Conservation (phyloP, 148 eudicot species). For the Heliamphora exappendiculata region DNA sequence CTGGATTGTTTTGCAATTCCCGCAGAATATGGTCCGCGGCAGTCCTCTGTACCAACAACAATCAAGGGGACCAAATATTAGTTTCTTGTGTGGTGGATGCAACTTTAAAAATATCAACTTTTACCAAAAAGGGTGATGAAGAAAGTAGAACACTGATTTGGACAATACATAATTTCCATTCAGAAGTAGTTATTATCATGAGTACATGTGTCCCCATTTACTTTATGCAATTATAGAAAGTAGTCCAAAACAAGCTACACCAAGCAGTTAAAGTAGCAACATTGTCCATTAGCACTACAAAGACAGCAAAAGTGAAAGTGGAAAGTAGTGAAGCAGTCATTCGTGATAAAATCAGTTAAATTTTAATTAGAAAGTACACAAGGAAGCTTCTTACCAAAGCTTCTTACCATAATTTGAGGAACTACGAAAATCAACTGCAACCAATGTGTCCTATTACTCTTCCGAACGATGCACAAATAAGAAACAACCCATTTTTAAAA, state of each 20-base stretch:
- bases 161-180: background rate
- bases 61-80: background rate
- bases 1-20: slow-evolving; percentile 84
- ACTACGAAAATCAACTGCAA: background rate
- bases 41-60: slow-evolving; percentile 53
- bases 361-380: no score
- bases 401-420: no score
- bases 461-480: no score
- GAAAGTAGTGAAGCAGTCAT: no score
- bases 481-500: no score
- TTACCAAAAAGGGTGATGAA: background rate
- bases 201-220: background rate
- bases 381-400: no score
- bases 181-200: background rate
- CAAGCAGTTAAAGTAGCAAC: background rate
- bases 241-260: background rate
- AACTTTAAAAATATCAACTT: background rate
- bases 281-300: no score
- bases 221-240: background rate
- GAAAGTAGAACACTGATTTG: background rate
- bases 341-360: no score
- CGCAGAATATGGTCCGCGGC: slow-evolving; percentile 92
- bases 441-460: no score
- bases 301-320: no score
- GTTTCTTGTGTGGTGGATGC: background rate